A percentile compares a stretch with the other conserved stretches of the same genome.
Conservation (phyloP, 192 early-diverging fungal genomes). For the Podila epigama region DNA sequence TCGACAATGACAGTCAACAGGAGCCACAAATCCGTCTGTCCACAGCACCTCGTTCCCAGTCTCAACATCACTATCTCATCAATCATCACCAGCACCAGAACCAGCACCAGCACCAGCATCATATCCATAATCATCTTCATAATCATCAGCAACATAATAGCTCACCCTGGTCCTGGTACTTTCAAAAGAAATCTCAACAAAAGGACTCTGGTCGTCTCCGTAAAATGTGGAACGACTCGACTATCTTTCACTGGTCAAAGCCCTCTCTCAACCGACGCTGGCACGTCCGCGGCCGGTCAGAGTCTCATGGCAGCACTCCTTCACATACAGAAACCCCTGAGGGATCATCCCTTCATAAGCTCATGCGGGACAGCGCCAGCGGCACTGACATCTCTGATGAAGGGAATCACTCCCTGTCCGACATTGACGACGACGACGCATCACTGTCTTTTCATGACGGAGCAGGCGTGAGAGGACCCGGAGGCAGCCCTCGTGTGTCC, state of each 20-base stretch:
- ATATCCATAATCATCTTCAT: slow-evolving; percentile 2
- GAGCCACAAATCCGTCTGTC: too few species aligned
- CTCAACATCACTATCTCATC: too few species aligned
- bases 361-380: slow-evolving; percentile 15
- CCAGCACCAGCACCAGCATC: neutral
- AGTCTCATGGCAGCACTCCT: neutral
- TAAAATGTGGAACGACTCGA: slow-evolving; percentile 43
- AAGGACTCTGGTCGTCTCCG: slow-evolving; percentile 30
- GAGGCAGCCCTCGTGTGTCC: slow-evolving; percentile 12
- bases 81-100: neutral
- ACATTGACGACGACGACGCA: slow-evolving; percentile 21
- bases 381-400: slow-evolving; percentile 41
- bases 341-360: neutral
- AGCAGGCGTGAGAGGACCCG: too few species aligned
- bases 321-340: neutral
- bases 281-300: neutral
- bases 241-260: slow-evolving; percentile 33
- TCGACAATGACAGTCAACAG: slow-evolving; percentile 16
- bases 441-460: too few species aligned
- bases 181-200: slow-evolving; percentile 23
- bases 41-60: too few species aligned
- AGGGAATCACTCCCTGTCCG: slow-evolving; percentile 30
- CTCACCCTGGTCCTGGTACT: slow-evolving; percentile 23
- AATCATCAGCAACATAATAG: neutral
- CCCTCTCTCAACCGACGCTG: neutral